Base-by-base conservation (phyloP, 352 stramenopile genomes). In the Globisporangium okanoganense region DNA sequence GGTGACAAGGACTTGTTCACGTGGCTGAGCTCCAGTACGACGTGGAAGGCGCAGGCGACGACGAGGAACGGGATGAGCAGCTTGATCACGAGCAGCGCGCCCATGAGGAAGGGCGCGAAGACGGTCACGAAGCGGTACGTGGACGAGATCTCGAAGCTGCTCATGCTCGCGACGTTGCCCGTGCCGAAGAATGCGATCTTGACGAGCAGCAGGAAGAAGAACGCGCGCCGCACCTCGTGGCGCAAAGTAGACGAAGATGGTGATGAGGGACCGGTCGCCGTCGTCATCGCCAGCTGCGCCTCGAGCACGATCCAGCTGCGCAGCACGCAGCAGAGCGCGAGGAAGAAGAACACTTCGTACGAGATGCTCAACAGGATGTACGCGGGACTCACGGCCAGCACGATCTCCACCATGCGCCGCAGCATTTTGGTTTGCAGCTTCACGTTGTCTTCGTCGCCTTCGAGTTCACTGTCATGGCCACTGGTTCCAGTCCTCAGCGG, bases 101-200 rank as follows among this genome's bases (percentile, higher is more conserved):
- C 83, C 85, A 94, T 94, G 25, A 87, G 76, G 55, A 94, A 94
- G 0, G 85, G 85, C 8, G 84, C 65, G 68, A 94, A 94, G 10
- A 93, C 79, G 24, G 85, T 94, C 9, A 90, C 75, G 51, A 94
- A 94, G 24, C 85, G 82, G 54, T 90, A 92, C 10, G 85, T 92
- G 9, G 85, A 92, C 53, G 83, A 93, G 59, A 94, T 86, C 59
- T 94, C 80, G 53, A 94, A 94, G 61, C 76, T 89, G 69, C 83
- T 92, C 85, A 94, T 94, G 60, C 79, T 90, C 10, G 85, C 85
- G 36, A 94, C 82, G 60, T 94, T 94, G 58, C 85, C 85, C 24
- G 85, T 94, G 25, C 83, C 85, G 36, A 94, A 94, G 65, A 94
- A 94, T 14, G 81, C 85, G 31, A 94, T 88, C 45, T 94, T 88